phyloP scores from a whole-genome alignment of 768 basidiomycete genomes.

The Calocera viscosa region DNA sequence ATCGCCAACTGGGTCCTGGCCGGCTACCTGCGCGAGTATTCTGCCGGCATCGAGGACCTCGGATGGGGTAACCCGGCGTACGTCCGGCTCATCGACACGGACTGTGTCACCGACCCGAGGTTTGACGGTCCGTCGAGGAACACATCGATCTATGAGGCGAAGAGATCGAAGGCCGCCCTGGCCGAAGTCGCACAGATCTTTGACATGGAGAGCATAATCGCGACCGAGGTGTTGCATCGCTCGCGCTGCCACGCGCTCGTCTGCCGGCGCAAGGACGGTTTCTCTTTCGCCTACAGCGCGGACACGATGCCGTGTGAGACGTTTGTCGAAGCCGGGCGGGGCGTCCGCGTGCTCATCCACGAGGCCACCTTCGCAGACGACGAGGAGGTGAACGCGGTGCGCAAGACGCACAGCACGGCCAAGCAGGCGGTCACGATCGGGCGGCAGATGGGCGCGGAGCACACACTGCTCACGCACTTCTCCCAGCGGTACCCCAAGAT shows the following conservation, averaged over 20 bases:
- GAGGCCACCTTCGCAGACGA: constrained; percentile 89
- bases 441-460: constrained; percentile 67
- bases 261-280: constrained; percentile 54
- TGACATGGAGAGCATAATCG: constrained; percentile 46
- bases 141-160: constrained; percentile 37
- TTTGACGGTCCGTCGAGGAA: constrained; percentile 18
- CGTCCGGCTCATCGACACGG: constrained; percentile 17
- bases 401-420: constrained; percentile 81
- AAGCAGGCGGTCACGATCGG: constrained; percentile 77
- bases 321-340: constrained; percentile 49
- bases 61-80: constrained; percentile 35
- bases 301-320: constrained; percentile 71
- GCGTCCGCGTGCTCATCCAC: constrained; percentile 76
- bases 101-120: constrained; percentile 25
- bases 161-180: constrained; percentile 22
- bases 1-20: constrained; percentile 46
- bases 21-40: constrained; percentile 58
- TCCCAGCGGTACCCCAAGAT: constrained; percentile 87
- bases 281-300: constrained; percentile 43
- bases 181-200: constrained; percentile 22
- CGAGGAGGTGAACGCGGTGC: constrained; percentile 53
- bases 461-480: constrained; percentile 88
- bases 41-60: constrained; percentile 51
- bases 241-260: constrained; percentile 60
- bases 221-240: constrained; percentile 64